Base-by-base conservation (phyloP, 805 yeast genomes). In the Candida palmyrensis region DNA sequence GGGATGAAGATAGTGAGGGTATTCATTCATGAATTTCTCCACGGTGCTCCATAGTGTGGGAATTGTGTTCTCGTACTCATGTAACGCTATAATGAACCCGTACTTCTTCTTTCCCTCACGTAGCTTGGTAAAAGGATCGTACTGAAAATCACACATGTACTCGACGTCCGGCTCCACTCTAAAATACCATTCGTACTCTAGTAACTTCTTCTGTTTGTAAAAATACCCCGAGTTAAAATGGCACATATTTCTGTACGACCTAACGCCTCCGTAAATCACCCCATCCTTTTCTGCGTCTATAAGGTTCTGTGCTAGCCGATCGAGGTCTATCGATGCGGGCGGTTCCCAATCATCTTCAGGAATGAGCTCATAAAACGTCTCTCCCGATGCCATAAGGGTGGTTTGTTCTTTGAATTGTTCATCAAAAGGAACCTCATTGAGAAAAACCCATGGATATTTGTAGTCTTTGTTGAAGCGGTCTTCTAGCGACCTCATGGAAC, bases 191-290 rank as follows among this genome's bases (percentile, higher is more conserved):
- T 68, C 75, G 48, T 71, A 75, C 19, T 66, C 46, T 16, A 55
- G 35, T 34, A 77, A 44, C 27, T 62, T 59, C 19, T 66, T 62
- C 39, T 75, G 63, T 29, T 63, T 62, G 51, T 66, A 76, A 46
- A 75, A 77, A 38, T 59, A 62, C 1, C 92, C 92, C 6, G 81
- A 69, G 55, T 82, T 81, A 59, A 77, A 83, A 29, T 87, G 77
- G 54, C 94, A 83, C 83, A 77, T 77, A 49, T 73, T 75, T 32
- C 81, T 48, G 45, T 77, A 77, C 10, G 73, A 63, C 40, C 59
- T 59, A n/a, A 63, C 55, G 8, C 61, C 67, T 9, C 82, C 83
- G 41, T 66, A 66, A 9, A 66, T 57, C 5, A 66, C 54, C n/a
- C 48, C 44, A 14, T 47, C 33, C 4, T 27, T 14, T 17, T 30